Evolutionary conservation across 495 filamentous ascomycete genomes (phyloP).

Genomic region (Hapsidospora chrysogenum): DNA sequence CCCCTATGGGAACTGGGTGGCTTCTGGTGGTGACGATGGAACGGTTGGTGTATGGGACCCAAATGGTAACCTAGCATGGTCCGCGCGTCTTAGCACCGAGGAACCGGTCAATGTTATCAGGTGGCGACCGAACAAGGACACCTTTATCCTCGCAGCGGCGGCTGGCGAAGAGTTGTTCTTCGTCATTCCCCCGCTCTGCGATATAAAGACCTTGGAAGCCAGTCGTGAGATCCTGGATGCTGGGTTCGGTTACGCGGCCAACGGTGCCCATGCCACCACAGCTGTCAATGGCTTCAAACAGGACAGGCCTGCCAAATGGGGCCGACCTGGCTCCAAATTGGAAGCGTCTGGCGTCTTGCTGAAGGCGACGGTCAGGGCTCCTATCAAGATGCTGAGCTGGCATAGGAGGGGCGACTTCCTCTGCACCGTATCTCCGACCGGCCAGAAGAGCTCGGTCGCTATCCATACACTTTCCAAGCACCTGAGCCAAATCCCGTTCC

Average conservation of each 20-base stretch:
- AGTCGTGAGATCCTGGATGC: conserved; percentile 65
- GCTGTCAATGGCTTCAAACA: conserved; percentile 50
- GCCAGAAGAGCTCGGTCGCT: conserved; percentile 67
- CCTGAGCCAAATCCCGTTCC: conserved; percentile 85
- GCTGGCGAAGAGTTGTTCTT: conserved; percentile 75
- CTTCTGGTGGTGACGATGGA: conserved; percentile 89
- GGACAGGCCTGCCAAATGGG: conserved; percentile 64
- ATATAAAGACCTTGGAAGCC: conserved; percentile 53
- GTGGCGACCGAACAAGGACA: conserved; percentile 77
- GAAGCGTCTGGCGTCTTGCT: conserved; percentile 63
- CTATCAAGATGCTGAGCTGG: conserved; percentile 84
- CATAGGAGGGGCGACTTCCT: conserved; percentile 92
- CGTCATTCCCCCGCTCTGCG: conserved; percentile 51
- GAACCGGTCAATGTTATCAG: conserved; percentile 76
- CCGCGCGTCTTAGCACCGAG: conserved; percentile 55
- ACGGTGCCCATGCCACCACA: conserved; percentile 27
- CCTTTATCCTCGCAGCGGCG: conserved; percentile 65
- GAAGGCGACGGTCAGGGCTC: conserved; percentile 60
- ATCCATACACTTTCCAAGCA: conserved; percentile 95
- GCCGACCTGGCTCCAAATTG: conserved; percentile 55
- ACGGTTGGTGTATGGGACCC: conserved; percentile 86
- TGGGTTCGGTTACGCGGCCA: conserved; percentile 80
- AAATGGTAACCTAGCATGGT: conserved; percentile 75
- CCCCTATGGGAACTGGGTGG: conserved; percentile 60
- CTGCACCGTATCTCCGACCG: conserved; percentile 68